Conservation (phyloP, 208 protist species). For the Wallacemonas collosoma region DNA sequence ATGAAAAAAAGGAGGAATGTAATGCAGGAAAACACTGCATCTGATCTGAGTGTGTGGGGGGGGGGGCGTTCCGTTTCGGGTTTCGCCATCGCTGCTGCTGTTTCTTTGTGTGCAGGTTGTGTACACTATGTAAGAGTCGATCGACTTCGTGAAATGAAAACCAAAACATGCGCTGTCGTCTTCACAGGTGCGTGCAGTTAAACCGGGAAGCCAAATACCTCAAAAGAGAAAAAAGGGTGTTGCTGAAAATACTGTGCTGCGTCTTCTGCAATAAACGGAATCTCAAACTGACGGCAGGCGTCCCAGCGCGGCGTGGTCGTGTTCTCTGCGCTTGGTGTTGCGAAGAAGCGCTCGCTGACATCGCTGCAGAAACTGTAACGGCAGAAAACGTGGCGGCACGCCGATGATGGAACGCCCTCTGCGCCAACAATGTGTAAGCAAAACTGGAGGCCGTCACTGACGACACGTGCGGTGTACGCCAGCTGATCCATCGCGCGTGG, state of each 20-base stretch:
- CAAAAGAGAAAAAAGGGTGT: constrained; percentile 66
- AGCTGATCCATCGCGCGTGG: constrained; percentile 2
- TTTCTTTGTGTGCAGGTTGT: too few species aligned
- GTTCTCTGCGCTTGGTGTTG: constrained; percentile 49
- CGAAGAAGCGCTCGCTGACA: constrained; percentile 58
- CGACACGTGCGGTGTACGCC: constrained; percentile 41
- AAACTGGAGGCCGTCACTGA: constrained; percentile 47
- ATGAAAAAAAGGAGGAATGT: too few species aligned
- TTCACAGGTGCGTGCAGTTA: background rate
- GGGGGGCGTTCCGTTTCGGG: too few species aligned
- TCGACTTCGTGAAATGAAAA: too few species aligned
- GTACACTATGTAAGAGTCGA: too few species aligned
- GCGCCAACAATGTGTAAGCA: constrained; percentile 73
- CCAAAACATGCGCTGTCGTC: background rate
- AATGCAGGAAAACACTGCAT: too few species aligned
- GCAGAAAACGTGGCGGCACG: constrained; percentile 53
- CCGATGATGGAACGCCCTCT: constrained; percentile 47
- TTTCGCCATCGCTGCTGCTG: too few species aligned
- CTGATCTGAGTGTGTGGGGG: too few species aligned
- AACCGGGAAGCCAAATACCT: constrained; percentile 70
- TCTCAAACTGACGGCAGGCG: constrained; percentile 68
- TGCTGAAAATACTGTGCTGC: constrained; percentile 49
- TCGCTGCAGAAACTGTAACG: constrained; percentile 63
- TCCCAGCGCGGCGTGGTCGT: constrained; percentile 50
- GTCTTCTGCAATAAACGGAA: constrained; percentile 50